Evolutionary conservation across 1,284 basidiomycete genomes (phyloP).

Genomic region (Mycena citricolor): DNA sequence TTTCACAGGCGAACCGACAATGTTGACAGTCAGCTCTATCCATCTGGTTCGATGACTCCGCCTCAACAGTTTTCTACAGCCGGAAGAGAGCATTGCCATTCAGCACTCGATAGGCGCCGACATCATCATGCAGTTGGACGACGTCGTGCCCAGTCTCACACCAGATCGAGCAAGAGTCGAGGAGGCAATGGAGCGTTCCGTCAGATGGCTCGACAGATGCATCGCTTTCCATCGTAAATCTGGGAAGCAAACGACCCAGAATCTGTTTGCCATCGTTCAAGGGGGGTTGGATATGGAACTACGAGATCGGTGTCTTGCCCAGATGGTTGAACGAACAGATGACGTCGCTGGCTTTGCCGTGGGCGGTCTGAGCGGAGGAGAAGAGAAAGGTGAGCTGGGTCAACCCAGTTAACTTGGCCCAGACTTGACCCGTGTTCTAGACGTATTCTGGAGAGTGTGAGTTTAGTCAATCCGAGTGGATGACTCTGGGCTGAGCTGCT

Average conservation of each 20-base stretch:
- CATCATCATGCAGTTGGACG: constrained; percentile 90
- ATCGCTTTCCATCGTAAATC: constrained; percentile 69
- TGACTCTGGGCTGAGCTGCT: too few species aligned
- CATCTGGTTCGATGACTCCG: constrained; percentile 1
- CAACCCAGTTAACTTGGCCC: neutral
- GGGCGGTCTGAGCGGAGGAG: constrained; percentile 81
- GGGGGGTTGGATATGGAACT: constrained; percentile 72
- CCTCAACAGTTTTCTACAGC: constrained; percentile 44
- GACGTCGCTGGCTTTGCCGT: constrained; percentile 80
- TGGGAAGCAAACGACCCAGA: constrained; percentile 63
- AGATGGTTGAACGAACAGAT: constrained; percentile 75
- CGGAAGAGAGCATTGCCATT: constrained; percentile 82
- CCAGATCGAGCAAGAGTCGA: constrained; percentile 68
- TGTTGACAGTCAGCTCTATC: constrained; percentile 65
- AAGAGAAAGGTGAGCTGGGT: constrained; percentile 70
- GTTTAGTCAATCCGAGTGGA: constrained; percentile 32
- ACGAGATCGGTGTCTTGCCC: constrained; percentile 71
- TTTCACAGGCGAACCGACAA: constrained; percentile 79
- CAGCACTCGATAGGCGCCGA: constrained; percentile 86
- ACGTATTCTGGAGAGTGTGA: constrained; percentile 83
- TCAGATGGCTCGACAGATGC: constrained; percentile 85
- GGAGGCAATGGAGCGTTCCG: constrained; percentile 80
- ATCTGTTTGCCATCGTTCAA: constrained; percentile 86
- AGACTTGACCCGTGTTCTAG: constrained; percentile 35
- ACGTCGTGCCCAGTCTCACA: constrained; percentile 78